These are phyloP conservation scores for Ascochyta viciae-villosae DNA, from an alignment of 2,329 filamentous ascomycete species.

Conservation along the genomic window DNA sequence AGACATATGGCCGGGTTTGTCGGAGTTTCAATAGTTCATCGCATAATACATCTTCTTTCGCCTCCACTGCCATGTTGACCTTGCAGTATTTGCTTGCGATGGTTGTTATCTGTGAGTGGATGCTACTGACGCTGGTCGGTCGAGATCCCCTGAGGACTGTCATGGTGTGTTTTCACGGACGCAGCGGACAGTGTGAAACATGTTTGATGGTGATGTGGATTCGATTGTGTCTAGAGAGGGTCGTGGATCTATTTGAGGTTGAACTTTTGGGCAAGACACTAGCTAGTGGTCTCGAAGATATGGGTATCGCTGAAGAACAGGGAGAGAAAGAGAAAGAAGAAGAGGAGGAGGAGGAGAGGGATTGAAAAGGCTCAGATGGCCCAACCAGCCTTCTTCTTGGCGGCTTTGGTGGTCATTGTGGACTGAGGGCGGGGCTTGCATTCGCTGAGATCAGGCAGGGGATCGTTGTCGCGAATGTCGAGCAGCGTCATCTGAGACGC, in stretches of 20 bases:
- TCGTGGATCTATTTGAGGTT: conserved; percentile 1
- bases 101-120: neutral
- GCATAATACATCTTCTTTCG: conserved; percentile 35
- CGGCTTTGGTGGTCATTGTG: conserved; percentile 43
- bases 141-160: neutral
- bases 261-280: conserved; percentile 5
- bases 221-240: neutral
- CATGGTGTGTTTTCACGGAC: neutral
- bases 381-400: conserved; percentile 48
- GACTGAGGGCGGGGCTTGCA: conserved; percentile 35
- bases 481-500: conserved; percentile 46
- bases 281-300: conserved; percentile 1
- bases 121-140: neutral
- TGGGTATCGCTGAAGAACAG: conserved; percentile 26
- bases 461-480: conserved; percentile 46
- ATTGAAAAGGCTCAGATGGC: conserved; percentile 26
- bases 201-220: neutral
- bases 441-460: conserved; percentile 41
- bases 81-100: neutral
- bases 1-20: conserved; percentile 32
- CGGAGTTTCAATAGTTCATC: conserved; percentile 35
- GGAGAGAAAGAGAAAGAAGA: neutral
- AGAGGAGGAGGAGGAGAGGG: conserved; percentile 5
- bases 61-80: neutral
- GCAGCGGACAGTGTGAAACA: neutral